A percentile compares a stretch with the other conserved stretches of the same genome.
phyloP scores from a whole-genome alignment of 2,329 filamentous ascomycete genomes.

The Stemphylium vesicarium region DNA sequence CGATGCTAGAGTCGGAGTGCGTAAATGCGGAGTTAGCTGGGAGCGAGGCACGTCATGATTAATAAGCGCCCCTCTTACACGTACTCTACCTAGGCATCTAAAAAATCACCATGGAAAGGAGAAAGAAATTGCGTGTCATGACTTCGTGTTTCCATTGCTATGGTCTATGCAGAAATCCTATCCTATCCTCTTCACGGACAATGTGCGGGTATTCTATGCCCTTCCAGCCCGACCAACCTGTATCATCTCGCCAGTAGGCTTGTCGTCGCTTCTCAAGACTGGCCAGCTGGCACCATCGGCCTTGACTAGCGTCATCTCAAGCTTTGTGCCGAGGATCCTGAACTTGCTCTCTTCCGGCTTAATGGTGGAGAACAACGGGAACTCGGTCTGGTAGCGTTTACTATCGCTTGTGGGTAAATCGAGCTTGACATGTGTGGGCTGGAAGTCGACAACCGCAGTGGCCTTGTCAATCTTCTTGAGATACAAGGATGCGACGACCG shows the following conservation, averaged over 20 bases:
- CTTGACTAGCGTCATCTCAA: conserved; percentile 78
- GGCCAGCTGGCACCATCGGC: conserved; percentile 83
- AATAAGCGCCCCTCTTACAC: conserved; percentile 23
- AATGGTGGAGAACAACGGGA: conserved; percentile 79
- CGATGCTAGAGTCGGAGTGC: conserved; percentile 28
- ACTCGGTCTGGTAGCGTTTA: conserved; percentile 77
- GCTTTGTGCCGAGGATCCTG: conserved; percentile 86
- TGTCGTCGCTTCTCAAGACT: conserved; percentile 80
- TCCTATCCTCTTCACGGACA: conserved; percentile 1
- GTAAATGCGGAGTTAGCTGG: conserved; percentile 28
- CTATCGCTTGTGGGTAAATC: conserved; percentile 86
- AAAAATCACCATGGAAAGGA: not conserved
- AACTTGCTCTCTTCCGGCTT: conserved; percentile 76
- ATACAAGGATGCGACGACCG: conserved; percentile 90
- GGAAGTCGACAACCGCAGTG: conserved; percentile 74
- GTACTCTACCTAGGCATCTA: not conserved
- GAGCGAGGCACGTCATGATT: conserved; percentile 34
- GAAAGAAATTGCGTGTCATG: not conserved
- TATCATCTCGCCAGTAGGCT: conserved; percentile 77
- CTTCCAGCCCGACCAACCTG: conserved; percentile 80
- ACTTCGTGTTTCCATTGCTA: conserved; percentile 6
- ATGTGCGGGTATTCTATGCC: conserved; percentile 22
- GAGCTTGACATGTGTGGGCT: conserved; percentile 67
- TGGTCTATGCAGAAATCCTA: not conserved
- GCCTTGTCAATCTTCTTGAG: conserved; percentile 96